Percentiles rank a stretch among this genome's conserved stretches.
Conservation (phyloP, 441 rosid genomes). For the Mallotus japonicus region DNA sequence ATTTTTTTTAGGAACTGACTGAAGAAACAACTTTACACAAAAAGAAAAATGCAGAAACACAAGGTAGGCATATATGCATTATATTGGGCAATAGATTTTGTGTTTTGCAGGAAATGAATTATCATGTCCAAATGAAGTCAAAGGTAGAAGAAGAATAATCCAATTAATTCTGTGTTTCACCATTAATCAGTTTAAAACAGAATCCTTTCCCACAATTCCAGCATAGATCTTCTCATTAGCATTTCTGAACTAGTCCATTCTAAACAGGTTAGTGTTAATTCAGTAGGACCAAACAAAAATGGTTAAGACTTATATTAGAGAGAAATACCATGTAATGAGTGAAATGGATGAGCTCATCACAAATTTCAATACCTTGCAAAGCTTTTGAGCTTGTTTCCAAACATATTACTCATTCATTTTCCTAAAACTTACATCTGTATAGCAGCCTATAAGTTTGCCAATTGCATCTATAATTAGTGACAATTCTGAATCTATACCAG, state of each 20-base stretch:
- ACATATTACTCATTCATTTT: too few species aligned
- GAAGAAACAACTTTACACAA: not conserved
- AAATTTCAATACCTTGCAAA: not conserved
- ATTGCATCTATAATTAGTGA: not conserved
- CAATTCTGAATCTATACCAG: not conserved
- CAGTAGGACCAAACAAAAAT: not conserved
- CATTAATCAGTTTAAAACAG: not conserved
- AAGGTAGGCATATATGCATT: not conserved
- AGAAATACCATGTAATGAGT: not conserved
- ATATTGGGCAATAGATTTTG: not conserved
- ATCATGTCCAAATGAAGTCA: not conserved
- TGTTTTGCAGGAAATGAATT: not conserved
- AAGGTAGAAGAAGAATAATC: not conserved
- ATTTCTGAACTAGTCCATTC: not conserved
- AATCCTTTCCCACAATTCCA: not conserved
- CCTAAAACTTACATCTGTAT: not conserved
- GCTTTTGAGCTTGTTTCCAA: not conserved
- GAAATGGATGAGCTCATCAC: not conserved
- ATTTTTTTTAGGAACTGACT: not conserved
- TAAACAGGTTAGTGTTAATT: conserved; percentile 1
- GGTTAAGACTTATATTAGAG: not conserved
- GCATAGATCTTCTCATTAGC: not conserved
- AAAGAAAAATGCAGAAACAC: not conserved
- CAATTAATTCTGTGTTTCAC: not conserved
- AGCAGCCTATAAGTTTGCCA: not conserved